Base-by-base conservation (phyloP, 306 rosid species). In the Quercus glauca region DNA sequence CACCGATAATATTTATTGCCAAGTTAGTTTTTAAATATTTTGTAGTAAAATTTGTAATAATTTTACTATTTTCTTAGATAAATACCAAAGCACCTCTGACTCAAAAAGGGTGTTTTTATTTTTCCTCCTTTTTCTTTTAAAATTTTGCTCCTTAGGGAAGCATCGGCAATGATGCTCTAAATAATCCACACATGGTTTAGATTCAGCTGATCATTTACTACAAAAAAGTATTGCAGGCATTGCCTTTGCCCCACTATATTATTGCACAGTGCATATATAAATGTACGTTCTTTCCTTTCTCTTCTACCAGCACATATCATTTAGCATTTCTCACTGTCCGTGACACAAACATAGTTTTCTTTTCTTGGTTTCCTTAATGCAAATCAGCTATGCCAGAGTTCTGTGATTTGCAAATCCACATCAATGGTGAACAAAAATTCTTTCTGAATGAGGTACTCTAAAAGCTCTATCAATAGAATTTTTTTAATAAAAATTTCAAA, bases 381-480 rank as follows among this genome's bases (percentile, higher is more conserved):
- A 79, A 80, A 79, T 70, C 41, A 82, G 80, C 85, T 29, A 91
- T 91, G 97, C 60, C 78, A 21, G 51, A 78, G 15, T 75, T 84
- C 18, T 80, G 81, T 82, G 84, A 82, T 88, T 71, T 91, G 86
- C 88, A 86, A 82, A 64, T 91, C 70, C 77, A 35, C 85, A 81
- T 90, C 18, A 86, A 91, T 80, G 87, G 88, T n/a, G 85, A 83
- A 41, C 89, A 89, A 21, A 86, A 73, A 63, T 89, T 91, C 84
- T 69, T 86, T 74, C 65, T 90, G 80, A 83, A 84, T 25, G 80
- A 90, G 92, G 94, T 89, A 89, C 68, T 25, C 17, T 9, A 8
- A 35, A 68, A 68, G 52, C 72, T 68, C 28, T n/a, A 19, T 8
- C 37, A 11, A 37, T 18, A 19, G 41, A 19, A 17, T 35, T 33